Evolutionary conservation across 768 basidiomycete genomes (phyloP).

Genomic region (Psilocybe cyanescens): DNA sequence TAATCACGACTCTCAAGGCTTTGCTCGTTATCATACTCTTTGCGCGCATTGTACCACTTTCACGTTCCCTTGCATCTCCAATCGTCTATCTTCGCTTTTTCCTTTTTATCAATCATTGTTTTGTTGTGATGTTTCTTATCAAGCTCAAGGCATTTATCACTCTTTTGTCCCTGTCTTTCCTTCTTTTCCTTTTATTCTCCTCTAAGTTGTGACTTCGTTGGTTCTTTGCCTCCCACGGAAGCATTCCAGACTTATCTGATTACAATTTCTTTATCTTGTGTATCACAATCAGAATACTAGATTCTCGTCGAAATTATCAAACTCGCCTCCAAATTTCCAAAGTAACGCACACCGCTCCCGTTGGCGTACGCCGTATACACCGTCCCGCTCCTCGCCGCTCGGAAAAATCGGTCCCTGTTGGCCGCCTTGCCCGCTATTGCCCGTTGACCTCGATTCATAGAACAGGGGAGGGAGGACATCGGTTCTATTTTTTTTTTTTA

Average conservation of each 20-base stretch:
- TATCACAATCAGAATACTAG: conserved; percentile 31
- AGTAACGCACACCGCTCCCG: neutral
- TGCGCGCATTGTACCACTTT: neutral
- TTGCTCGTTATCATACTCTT: conserved; percentile 2
- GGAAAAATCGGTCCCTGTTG: neutral
- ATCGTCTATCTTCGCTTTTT: neutral
- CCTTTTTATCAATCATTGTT: neutral
- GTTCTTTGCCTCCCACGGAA: conserved; percentile 16
- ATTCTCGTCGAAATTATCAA: conserved; percentile 17
- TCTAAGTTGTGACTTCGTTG: conserved; percentile 13
- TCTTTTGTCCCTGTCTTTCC: conserved; percentile 15
- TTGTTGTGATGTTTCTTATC: neutral
- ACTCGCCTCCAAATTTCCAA: neutral
- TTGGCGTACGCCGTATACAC: too few species aligned
- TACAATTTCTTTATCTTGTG: conserved; percentile 28
- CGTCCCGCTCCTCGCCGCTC: neutral
- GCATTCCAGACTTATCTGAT: conserved; percentile 16
- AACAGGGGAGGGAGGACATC: too few species aligned
- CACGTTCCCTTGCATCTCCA: conserved; percentile 1
- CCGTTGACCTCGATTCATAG: neutral
- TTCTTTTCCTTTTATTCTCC: conserved; percentile 9
- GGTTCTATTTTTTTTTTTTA: too few species aligned
- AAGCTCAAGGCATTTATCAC: conserved; percentile 2
- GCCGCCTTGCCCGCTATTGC: neutral
- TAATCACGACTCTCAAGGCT: neutral